Conservation (phyloP, 2,329 filamentous ascomycete genomes). For the Colletotrichum siamense region DNA sequence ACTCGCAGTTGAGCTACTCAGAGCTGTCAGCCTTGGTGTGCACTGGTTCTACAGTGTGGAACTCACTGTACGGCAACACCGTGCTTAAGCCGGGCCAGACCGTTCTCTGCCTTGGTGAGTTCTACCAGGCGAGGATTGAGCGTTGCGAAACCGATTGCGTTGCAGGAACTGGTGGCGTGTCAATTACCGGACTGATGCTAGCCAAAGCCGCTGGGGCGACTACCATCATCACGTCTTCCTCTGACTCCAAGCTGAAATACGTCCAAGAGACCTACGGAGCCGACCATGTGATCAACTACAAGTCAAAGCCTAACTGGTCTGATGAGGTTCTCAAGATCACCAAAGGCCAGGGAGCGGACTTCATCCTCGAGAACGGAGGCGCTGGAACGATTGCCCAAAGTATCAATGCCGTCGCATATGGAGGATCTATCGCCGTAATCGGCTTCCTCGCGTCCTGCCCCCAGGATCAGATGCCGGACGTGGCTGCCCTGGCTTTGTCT, state of each 20-base stretch:
- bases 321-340: slow-evolving; percentile 49
- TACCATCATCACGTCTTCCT: slow-evolving; percentile 56
- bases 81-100: slow-evolving; percentile 45
- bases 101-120: slow-evolving; percentile 38
- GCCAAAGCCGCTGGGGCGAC: slow-evolving; percentile 50
- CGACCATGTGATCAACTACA: slow-evolving; percentile 55
- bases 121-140: background rate
- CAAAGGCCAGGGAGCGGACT: slow-evolving; percentile 46
- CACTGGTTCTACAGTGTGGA: slow-evolving; percentile 54
- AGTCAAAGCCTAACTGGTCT: slow-evolving; percentile 47
- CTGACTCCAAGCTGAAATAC: slow-evolving; percentile 49
- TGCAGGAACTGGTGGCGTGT: slow-evolving; percentile 51
- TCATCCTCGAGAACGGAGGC: slow-evolving; percentile 44
- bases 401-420: slow-evolving; percentile 46
- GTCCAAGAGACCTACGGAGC: slow-evolving; percentile 43
- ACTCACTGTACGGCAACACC: slow-evolving; percentile 47
- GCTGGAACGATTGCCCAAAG: slow-evolving; percentile 47
- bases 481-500: slow-evolving; percentile 29
- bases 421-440: slow-evolving; percentile 50
- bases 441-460: slow-evolving; percentile 38
- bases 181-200: slow-evolving; percentile 47
- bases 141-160: background rate
- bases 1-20: slow-evolving; percentile 34
- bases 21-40: slow-evolving; percentile 45
- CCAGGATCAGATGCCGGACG: slow-evolving; percentile 34